Evolutionary conservation across 2,329 filamentous ascomycete genomes (phyloP), one percentile per base, ranked within the genome.

Genomic region (Neoscytalidium dimidiatum): DNA sequence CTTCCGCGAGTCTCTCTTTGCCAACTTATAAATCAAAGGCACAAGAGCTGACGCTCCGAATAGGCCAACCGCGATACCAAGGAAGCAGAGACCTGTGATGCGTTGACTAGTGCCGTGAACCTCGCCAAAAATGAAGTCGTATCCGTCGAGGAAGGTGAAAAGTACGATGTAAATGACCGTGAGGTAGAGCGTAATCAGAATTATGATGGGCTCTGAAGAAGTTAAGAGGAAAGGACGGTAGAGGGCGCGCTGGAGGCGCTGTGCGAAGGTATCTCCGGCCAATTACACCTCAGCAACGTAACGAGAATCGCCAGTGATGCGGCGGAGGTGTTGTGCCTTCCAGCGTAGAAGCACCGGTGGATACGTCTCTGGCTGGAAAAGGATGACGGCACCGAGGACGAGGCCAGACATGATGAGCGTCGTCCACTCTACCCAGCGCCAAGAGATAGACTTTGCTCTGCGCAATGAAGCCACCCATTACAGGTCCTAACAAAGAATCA

Each of bases 81-180:
- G 68, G 69, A 85, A 86, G 57, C 78, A 80, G 1, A 83, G 72
- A 9, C 81, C 81, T 2, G 79, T 81, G n/a, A 82, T 68, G 2
- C 81, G 81, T 53, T 78, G 69, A 0, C 78, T 80, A 14, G 83
- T 78, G 5, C 74, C 72, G 68, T 86, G 82, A 0, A 81, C 83
- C 3, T 83, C 75, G 33, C 74, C 73, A 73, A 86, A 86, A 53
- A 87, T 81, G 52, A 78, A 81, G 0, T 80, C 77, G 71, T 82
- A 85, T 1, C 84, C 83, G 2, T 82, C 79, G 4, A 86, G 77
- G 58, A 86, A 83, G 0, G 82, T 82, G 69, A 86, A 87, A 0
- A 86, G 73, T 0, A 85, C 77, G n/a, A 84, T 82, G 66, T 87
- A 87, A 1, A 84, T 70, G 0, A 85, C 77, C 0, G 81, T 80